Evolutionary conservation across 768 basidiomycete genomes (phyloP).

Genomic region (Tephrocybe rancida): DNA sequence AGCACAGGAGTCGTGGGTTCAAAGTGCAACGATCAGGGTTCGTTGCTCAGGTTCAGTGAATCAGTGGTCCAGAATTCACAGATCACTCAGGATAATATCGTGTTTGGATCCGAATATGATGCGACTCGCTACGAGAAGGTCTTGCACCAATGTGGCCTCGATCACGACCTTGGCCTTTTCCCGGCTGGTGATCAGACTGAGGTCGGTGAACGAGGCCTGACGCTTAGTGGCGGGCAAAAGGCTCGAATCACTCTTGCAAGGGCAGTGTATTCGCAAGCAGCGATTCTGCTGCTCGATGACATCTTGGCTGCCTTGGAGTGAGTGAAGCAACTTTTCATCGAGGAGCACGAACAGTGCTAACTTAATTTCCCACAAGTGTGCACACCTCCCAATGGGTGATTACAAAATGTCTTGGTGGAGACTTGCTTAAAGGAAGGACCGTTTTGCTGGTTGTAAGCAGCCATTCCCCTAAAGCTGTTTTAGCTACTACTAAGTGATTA

Average conservation of each 20-base stretch:
- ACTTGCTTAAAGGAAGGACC: slow-evolving; percentile 73
- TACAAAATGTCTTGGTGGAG: slow-evolving; percentile 77
- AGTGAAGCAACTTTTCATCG: too few relatives aligned
- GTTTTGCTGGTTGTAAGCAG: slow-evolving; percentile 73
- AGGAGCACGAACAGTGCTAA: too few relatives aligned
- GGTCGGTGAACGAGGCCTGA: slow-evolving; percentile 69
- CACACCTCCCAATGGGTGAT: slow-evolving; percentile 84
- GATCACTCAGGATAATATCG: slow-evolving; percentile 63
- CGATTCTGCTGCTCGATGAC: slow-evolving; percentile 71
- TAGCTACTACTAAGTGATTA: background rate
- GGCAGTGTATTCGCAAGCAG: slow-evolving; percentile 48
- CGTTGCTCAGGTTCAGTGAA: background rate
- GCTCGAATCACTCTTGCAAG: slow-evolving; percentile 47
- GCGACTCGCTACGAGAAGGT: slow-evolving; percentile 77
- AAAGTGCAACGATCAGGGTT: slow-evolving; percentile 73
- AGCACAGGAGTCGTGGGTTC: slow-evolving; percentile 84
- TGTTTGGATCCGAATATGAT: slow-evolving; percentile 77
- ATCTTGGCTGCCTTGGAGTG: slow-evolving; percentile 64
- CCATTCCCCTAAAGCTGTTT: background rate
- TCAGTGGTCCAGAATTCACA: background rate
- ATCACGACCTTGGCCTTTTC: slow-evolving; percentile 68
- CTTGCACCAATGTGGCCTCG: slow-evolving; percentile 70
- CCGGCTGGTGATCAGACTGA: slow-evolving; percentile 68
- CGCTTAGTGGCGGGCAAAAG: slow-evolving; percentile 52
- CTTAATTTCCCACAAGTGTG: slow-evolving; percentile 31